Evolutionary conservation across 306 rosid genomes (phyloP).

Genomic region (Coriaria nepalensis): DNA sequence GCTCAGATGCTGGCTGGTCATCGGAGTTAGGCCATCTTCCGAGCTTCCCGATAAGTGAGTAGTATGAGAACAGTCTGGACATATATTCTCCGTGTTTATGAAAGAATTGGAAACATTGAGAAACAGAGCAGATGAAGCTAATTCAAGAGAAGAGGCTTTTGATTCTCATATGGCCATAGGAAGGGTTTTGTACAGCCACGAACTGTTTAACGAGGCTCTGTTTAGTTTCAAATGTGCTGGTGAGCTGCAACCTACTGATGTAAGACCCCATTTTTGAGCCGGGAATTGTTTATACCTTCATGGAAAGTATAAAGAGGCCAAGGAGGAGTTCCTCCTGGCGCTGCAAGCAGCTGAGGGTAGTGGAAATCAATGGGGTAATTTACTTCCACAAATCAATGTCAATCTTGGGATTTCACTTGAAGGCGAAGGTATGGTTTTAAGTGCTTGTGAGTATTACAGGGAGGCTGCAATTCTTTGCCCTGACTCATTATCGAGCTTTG

Average conservation of each 20-base stretch:
- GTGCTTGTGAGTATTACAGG: constrained; percentile 96
- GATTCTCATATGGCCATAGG: constrained; percentile 99
- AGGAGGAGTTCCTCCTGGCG: constrained; percentile 83
- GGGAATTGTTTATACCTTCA: constrained; percentile 82
- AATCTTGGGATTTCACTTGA: constrained; percentile 90
- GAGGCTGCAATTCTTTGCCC: constrained; percentile 99
- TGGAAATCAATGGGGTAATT: constrained; percentile 88
- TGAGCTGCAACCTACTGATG: constrained; percentile 93
- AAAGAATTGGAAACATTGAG: constrained; percentile 79
- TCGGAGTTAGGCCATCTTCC: constrained; percentile 67
- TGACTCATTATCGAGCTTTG: constrained; percentile 91
- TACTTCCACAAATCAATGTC: constrained; percentile 92
- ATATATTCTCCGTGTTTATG: constrained; percentile 51
- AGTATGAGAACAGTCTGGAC: constrained; percentile 79
- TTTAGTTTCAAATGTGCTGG: constrained; percentile 88
- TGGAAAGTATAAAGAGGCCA: constrained; percentile 61
- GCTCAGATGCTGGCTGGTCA: constrained; percentile 96
- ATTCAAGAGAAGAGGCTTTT: constrained; percentile 90
- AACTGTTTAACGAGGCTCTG: constrained; percentile 72
- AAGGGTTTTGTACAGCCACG: constrained; percentile 78
- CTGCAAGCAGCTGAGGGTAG: constrained; percentile 85
- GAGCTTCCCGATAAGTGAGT: constrained; percentile 88
- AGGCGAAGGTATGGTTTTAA: constrained; percentile 99
- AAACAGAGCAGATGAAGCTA: constrained; percentile 63
- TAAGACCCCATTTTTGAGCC: constrained; percentile 85